Evolutionary conservation across 2,329 filamentous ascomycete genomes (phyloP).

Genomic region (Exophiala viscosa): DNA sequence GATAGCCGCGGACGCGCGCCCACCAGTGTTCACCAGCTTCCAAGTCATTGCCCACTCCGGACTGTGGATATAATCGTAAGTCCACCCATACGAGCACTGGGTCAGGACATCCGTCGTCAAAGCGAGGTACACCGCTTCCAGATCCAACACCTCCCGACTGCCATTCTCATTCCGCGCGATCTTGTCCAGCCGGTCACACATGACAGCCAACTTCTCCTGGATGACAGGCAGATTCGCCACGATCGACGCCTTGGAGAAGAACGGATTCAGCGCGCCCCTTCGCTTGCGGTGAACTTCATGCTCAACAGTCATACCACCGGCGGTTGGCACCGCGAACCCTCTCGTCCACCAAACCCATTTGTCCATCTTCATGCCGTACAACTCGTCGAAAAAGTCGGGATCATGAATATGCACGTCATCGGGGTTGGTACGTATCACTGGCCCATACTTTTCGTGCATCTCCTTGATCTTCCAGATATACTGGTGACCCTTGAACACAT

Average conservation of each 20-base stretch:
- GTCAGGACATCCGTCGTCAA: conserved; percentile 38
- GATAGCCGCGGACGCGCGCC: conserved; percentile 16
- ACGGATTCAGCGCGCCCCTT: conserved; percentile 40
- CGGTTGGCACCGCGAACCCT: conserved; percentile 15
- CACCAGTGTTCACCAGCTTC: conserved; percentile 24
- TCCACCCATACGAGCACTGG: conserved; percentile 36
- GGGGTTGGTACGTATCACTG: conserved; percentile 24
- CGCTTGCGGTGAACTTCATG: conserved; percentile 43
- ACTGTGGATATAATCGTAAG: conserved; percentile 34
- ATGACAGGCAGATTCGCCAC: conserved; percentile 38
- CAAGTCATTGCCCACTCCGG: conserved; percentile 27
- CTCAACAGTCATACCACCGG: conserved; percentile 32
- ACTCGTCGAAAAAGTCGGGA: conserved; percentile 21
- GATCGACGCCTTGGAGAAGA: conserved; percentile 44
- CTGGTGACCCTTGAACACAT: conserved; percentile 29
- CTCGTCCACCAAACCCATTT: conserved; percentile 22
- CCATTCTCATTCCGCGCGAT: conserved; percentile 3
- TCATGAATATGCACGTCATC: conserved; percentile 26
- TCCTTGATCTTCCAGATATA: conserved; percentile 33
- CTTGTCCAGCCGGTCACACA: conserved; percentile 18
- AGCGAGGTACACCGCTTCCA: conserved; percentile 21
- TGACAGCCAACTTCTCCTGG: conserved; percentile 26
- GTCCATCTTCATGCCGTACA: conserved; percentile 25
- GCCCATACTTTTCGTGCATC: conserved; percentile 37
- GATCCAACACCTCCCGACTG: conserved; percentile 13